Conservation (phyloP, 2,329 filamentous ascomycete species). For the Exophiala xenobiotica region DNA sequence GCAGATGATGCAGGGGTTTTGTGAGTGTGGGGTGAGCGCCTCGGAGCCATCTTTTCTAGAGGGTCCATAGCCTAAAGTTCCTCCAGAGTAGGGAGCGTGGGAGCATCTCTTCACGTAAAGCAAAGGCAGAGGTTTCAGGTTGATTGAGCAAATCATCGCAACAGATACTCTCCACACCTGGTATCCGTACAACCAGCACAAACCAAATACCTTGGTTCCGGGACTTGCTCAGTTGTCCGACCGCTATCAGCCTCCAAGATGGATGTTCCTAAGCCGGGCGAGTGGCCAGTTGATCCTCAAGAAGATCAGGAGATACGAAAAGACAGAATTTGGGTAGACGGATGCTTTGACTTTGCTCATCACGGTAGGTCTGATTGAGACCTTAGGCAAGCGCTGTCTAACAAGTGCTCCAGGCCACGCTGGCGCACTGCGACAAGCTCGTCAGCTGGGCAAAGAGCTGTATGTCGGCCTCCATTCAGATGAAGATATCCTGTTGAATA, state of each 20-base stretch:
- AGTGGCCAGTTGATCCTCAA: slow-evolving; percentile 67
- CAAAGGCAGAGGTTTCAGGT: too few species aligned
- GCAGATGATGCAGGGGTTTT: background rate
- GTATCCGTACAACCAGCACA: too few species aligned
- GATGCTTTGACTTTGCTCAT: slow-evolving; percentile 99
- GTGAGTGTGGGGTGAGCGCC: background rate
- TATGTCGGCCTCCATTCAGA: slow-evolving; percentile 94
- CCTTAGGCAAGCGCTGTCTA: slow-evolving; percentile 15
- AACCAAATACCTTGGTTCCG: too few species aligned
- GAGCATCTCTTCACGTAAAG: too few species aligned
- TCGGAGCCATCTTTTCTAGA: background rate
- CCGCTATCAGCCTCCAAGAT: too few species aligned
- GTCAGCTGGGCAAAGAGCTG: slow-evolving; percentile 83
- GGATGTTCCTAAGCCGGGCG: slow-evolving; percentile 51
- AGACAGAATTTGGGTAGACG: slow-evolving; percentile 93
- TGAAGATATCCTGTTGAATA: slow-evolving; percentile 92
- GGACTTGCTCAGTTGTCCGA: too few species aligned
- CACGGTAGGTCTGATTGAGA: slow-evolving; percentile 62
- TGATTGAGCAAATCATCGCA: background rate
- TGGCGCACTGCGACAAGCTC: slow-evolving; percentile 92
- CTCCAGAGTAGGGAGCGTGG: too few species aligned
- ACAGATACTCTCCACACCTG: too few species aligned
- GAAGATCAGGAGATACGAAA: slow-evolving; percentile 57
- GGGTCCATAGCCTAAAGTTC: background rate
- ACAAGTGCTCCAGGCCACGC: slow-evolving; percentile 69